Evolutionary conservation across 441 rosid genomes (phyloP).

Genomic region (Hura crepitans): DNA sequence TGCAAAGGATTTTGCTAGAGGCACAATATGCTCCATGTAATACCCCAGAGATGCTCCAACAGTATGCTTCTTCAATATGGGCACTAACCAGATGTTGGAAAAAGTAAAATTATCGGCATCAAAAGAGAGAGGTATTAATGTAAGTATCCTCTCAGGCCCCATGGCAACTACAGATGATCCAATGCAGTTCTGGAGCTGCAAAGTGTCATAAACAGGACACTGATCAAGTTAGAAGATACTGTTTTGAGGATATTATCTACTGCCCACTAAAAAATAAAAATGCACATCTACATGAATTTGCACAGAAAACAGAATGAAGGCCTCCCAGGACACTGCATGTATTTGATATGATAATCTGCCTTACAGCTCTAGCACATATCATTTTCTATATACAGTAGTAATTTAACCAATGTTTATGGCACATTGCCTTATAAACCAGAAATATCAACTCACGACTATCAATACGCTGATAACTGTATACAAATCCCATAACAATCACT

Average conservation of each 20-base stretch:
- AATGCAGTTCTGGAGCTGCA: slow-evolving; percentile 71
- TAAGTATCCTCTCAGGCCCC: slow-evolving; percentile 71
- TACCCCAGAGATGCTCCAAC: slow-evolving; percentile 68
- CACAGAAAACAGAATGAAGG: slow-evolving; percentile 7
- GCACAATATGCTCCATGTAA: slow-evolving; percentile 75
- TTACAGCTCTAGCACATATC: background rate
- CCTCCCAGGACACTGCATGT: background rate
- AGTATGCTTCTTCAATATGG: slow-evolving; percentile 59
- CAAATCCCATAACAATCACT: background rate
- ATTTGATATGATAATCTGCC: slow-evolving; percentile 1
- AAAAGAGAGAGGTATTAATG: slow-evolving; percentile 63
- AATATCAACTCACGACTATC: background rate
- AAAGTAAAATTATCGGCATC: slow-evolving; percentile 47
- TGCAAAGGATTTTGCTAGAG: slow-evolving; percentile 69
- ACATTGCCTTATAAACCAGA: slow-evolving; percentile 4
- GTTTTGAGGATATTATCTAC: background rate
- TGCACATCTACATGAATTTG: background rate
- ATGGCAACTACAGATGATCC: slow-evolving; percentile 83
- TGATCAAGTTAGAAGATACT: slow-evolving; percentile 20
- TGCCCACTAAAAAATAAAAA: background rate
- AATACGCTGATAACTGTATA: background rate
- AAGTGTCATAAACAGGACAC: slow-evolving; percentile 22
- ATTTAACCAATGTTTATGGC: background rate
- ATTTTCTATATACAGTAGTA: background rate
- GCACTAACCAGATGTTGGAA: slow-evolving; percentile 72